Conservation (phyloP, 176 grass and related monocot genomes). For the Chrysopogon serrulatus region DNA sequence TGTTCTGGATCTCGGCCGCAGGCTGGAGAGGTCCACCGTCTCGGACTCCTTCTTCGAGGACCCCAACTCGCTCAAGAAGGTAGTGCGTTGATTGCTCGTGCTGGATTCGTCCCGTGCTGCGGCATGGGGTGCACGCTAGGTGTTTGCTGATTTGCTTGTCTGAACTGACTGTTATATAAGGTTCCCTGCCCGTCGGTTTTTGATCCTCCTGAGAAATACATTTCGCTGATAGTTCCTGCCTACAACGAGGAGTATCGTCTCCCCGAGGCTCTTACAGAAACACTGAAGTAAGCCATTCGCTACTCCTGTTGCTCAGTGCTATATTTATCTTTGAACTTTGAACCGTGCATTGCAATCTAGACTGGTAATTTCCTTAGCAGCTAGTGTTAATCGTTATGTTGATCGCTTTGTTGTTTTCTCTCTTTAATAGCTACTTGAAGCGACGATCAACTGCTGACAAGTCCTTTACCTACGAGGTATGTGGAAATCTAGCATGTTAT, state of each 20-base stretch:
- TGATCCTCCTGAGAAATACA: constrained; percentile 79
- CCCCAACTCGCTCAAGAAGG: constrained; percentile 91
- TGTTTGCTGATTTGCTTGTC: constrained; percentile 30
- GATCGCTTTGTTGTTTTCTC: constrained; percentile 1
- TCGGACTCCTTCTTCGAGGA: constrained; percentile 84
- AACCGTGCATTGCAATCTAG: background rate
- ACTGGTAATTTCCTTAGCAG: background rate
- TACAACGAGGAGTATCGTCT: constrained; percentile 91
- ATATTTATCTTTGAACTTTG: background rate
- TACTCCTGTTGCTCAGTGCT: background rate
- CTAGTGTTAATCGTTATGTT: background rate
- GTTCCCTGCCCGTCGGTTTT: constrained; percentile 82
- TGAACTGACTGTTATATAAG: constrained; percentile 32
- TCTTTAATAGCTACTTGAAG: constrained; percentile 67
- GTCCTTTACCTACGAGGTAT: constrained; percentile 94
- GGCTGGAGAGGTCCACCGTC: constrained; percentile 56
- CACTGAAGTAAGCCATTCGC: constrained; percentile 50
- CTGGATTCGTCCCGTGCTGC: background rate
- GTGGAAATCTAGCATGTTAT: background rate
- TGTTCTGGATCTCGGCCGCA: constrained; percentile 40
- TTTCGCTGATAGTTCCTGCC: constrained; percentile 82
- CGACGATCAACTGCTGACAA: constrained; percentile 51
- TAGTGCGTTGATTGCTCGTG: background rate
- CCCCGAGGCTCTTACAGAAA: constrained; percentile 62
- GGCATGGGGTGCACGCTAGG: background rate